These are phyloP conservation scores for Macaranga tanarius DNA, from an alignment of 441 rosid species.

Conservation along the genomic window DNA sequence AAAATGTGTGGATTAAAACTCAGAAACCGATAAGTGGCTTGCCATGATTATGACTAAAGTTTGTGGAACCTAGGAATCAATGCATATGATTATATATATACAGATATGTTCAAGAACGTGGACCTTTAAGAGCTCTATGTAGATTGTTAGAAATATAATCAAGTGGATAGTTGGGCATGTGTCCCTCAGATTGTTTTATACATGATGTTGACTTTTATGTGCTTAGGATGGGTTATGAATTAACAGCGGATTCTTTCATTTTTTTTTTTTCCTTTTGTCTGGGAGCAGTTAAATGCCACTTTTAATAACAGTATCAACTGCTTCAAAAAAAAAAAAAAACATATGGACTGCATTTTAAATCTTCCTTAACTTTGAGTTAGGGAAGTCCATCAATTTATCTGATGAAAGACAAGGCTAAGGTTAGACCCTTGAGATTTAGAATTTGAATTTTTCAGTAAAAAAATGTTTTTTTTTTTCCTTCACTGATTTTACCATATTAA, in stretches of 20 bases:
- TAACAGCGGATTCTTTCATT: neutral
- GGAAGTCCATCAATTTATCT: neutral
- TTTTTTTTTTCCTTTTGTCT: neutral
- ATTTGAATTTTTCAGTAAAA: neutral
- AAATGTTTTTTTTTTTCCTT: neutral
- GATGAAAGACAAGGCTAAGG: neutral
- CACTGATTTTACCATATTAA: neutral
- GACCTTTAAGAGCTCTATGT: neutral
- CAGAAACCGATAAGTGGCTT: neutral
- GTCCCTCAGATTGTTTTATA: neutral
- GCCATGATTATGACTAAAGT: neutral
- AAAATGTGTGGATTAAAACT: neutral
- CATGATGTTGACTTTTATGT: neutral
- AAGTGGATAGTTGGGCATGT: neutral
- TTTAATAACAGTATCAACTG: neutral
- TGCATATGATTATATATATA: too few relatives aligned
- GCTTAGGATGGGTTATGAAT: neutral
- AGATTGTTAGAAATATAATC: neutral
- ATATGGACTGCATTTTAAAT: neutral
- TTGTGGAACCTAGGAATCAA: neutral
- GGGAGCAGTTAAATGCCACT: neutral
- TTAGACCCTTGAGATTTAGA: neutral
- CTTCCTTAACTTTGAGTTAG: neutral
- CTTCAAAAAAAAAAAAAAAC: too few relatives aligned
- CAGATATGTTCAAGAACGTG: neutral